Evolutionary conservation across 2,329 filamentous ascomycete genomes (phyloP), one percentile per base, ranked within the genome.

Genomic region (Pestalotiopsis sp.): DNA sequence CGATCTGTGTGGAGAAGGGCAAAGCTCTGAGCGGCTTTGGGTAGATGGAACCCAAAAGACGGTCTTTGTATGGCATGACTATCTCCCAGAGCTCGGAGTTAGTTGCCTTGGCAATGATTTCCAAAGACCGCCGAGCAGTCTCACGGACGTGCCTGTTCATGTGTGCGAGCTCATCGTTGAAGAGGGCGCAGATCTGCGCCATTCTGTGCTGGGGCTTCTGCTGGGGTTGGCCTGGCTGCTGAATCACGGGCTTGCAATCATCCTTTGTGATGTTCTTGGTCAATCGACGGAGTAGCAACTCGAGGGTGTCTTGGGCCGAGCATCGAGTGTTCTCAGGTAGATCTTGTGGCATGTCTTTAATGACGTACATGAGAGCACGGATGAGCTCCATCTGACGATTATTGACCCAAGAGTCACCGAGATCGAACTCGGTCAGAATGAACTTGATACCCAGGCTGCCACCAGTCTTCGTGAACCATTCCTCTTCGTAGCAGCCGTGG

Each of bases 391-490:
- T 89, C 77, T 98, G 94, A 74, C 94, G 92, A 13, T 91, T 88
- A 23, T 89, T 86, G 41, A 99, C 85, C 94, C 96, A 99, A 1
- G 84, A 79, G 75, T 97, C 93, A 57, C 94, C 94, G 61, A 99
- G 86, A 66, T 95, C 91, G 67, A 98, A 84, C 73, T 95, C 92
- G 2, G 93, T 95, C 39, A 95, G 91, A 69, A 99, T 84, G 68
- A 97, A 91, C 76, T 93, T 92, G 75, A 99, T 98, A 67, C 97
- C 97, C 23, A 95, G 83, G 67, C 93, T 95, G 52, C 96, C 96
- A 63, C 95, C 96, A 49, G 94, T 93, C 81, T 99, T 99, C 66
- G 95, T 95, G 77, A 97, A 99, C 96, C 97, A 99, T 76, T 99
- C 96, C 78, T 99, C 95, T 75, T 96, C 94, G 75, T 98, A 95